These are phyloP conservation scores for Gossypium thurberi DNA, from an alignment of 345 rosid species.

Conservation along the genomic window DNA sequence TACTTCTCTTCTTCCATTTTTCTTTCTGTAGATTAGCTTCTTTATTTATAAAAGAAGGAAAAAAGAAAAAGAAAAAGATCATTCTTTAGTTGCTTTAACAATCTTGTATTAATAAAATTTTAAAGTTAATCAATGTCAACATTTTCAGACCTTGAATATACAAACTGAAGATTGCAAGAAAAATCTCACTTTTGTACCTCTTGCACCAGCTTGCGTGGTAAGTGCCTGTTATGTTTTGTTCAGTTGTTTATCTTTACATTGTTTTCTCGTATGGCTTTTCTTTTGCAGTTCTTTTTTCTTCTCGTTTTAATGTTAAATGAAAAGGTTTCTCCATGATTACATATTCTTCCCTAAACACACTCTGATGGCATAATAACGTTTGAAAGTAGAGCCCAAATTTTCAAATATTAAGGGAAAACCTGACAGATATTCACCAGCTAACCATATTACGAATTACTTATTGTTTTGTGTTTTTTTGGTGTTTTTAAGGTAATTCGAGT, in stretches of 20 bases:
- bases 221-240: conserved; percentile 15
- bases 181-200: conserved; percentile 77
- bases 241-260: not conserved
- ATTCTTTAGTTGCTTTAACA: no score
- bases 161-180: conserved; percentile 54
- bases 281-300: not conserved
- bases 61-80: not conserved
- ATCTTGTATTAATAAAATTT: not conserved
- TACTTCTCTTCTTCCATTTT: not conserved
- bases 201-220: conserved; percentile 99
- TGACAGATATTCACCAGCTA: not conserved
- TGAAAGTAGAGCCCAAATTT: not conserved
- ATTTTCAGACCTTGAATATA: conserved; percentile 65
- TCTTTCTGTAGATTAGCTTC: not conserved
- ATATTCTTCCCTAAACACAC: not conserved
- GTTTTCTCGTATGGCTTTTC: not conserved
- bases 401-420: not conserved
- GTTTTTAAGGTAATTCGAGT: conserved; percentile 79
- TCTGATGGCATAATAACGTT: not conserved
- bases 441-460: not conserved
- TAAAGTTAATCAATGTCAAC: not conserved
- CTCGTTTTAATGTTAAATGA: not conserved
- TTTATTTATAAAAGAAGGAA: not conserved
- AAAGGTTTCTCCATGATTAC: not conserved
- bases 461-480: not conserved